phyloP scores from a whole-genome alignment of 2,329 filamentous ascomycete species.

The Colletotrichum coccodes region DNA sequence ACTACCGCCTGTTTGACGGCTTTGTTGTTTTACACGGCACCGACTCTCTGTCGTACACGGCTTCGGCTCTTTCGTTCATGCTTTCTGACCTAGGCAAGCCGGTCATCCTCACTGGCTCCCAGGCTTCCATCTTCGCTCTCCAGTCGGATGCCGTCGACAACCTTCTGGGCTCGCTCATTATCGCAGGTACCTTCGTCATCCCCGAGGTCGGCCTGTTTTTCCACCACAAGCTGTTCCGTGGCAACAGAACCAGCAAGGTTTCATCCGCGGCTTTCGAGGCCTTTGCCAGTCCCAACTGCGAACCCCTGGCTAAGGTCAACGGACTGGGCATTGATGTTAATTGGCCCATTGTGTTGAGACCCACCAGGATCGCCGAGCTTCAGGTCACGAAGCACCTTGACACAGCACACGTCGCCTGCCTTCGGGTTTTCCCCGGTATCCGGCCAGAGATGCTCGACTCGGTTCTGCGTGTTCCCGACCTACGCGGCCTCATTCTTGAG shows the following conservation, averaged over 20 bases:
- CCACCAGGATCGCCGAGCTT: slow-evolving; percentile 79
- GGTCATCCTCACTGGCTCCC: slow-evolving; percentile 84
- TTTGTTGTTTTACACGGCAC: slow-evolving; percentile 94
- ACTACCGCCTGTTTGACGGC: slow-evolving; percentile 89
- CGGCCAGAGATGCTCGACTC: slow-evolving; percentile 93
- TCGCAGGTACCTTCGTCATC: slow-evolving; percentile 92
- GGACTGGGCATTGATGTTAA: slow-evolving; percentile 83
- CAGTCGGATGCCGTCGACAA: slow-evolving; percentile 95
- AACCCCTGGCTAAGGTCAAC: slow-evolving; percentile 83
- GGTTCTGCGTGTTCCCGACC: slow-evolving; percentile 78
- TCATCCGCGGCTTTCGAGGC: slow-evolving; percentile 88
- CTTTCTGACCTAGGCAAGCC: slow-evolving; percentile 90
- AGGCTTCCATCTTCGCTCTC: slow-evolving; percentile 88
- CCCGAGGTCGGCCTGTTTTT: slow-evolving; percentile 96
- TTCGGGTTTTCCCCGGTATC: slow-evolving; percentile 92
- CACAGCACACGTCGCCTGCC: slow-evolving; percentile 88
- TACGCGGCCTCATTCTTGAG: slow-evolving; percentile 86
- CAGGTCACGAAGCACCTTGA: slow-evolving; percentile 79
- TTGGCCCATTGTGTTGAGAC: slow-evolving; percentile 81
- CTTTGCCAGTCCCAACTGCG: slow-evolving; percentile 88
- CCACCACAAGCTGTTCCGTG: slow-evolving; percentile 88
- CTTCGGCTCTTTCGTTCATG: slow-evolving; percentile 93
- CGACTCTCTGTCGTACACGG: slow-evolving; percentile 89
- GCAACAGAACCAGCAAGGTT: slow-evolving; percentile 88
- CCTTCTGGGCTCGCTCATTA: slow-evolving; percentile 85